Evolutionary conservation across 2,329 filamentous ascomycete species (phyloP).

Genomic region (Leptographium galeiforme): DNA sequence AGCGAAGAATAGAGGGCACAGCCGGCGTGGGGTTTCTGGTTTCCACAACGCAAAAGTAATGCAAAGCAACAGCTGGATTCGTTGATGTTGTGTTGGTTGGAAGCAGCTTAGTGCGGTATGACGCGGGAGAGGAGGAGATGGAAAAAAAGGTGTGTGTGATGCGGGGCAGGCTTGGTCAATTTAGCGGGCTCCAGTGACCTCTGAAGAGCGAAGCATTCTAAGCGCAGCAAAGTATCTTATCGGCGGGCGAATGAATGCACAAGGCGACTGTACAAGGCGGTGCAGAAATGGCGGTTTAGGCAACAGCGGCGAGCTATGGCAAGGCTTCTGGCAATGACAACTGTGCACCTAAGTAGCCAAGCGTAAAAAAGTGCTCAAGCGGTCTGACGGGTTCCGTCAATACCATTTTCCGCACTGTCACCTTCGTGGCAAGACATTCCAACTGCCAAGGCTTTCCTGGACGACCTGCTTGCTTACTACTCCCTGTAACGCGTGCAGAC

Average conservation of each 20-base stretch:
- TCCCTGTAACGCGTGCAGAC: no score
- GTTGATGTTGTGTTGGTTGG: not conserved
- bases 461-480: no score
- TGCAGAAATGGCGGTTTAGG: not conserved
- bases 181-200: not conserved
- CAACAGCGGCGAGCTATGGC: not conserved
- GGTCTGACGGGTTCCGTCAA: no score
- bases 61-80: not conserved
- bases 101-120: conserved; percentile 2
- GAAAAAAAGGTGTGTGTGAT: not conserved
- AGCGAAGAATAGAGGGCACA: not conserved
- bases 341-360: no score
- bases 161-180: not conserved
- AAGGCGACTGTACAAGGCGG: not conserved
- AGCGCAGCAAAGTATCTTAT: not conserved
- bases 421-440: no score
- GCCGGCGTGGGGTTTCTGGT: not conserved
- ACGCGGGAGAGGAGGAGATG: conserved; percentile 1
- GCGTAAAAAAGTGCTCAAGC: no score
- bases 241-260: not conserved
- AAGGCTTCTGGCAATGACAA: not conserved
- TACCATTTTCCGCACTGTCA: no score
- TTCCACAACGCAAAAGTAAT: not conserved
- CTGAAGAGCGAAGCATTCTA: no score
- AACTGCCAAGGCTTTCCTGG: no score